These are phyloP conservation scores for Trichoderma brevicompactum DNA, from an alignment of 2,329 filamentous ascomycete genomes.

Conservation along the genomic window DNA sequence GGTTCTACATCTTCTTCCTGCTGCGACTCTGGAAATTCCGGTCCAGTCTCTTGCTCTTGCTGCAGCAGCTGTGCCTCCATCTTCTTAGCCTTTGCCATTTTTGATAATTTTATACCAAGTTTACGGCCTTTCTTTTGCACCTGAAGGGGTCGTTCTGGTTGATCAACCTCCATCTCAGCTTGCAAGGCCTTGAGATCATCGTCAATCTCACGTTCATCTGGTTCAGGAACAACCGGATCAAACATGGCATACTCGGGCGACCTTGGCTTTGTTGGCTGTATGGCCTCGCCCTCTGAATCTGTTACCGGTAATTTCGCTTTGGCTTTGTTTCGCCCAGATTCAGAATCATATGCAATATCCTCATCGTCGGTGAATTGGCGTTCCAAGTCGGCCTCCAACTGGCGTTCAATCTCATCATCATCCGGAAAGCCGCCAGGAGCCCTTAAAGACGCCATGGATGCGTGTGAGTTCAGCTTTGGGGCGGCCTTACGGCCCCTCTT, in stretches of 20 bases:
- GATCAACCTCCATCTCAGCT: constrained; percentile 52
- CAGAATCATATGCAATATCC: constrained; percentile 51
- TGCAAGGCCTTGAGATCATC: constrained; percentile 57
- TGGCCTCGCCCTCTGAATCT: constrained; percentile 38
- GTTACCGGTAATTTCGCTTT: constrained; percentile 37
- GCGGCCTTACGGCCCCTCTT: constrained; percentile 48
- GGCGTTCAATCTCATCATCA: constrained; percentile 69
- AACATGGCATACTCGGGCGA: constrained; percentile 57
- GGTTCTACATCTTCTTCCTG: constrained; percentile 29
- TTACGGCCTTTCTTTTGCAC: constrained; percentile 62
- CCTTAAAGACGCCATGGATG: constrained; percentile 53
- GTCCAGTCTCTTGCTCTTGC: constrained; percentile 33
- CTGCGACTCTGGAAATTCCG: constrained; percentile 15
- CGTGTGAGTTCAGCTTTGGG: constrained; percentile 50
- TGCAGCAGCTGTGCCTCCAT: constrained; percentile 43
- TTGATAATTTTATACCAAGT: constrained; percentile 55
- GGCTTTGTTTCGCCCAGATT: constrained; percentile 48
- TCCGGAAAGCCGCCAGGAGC: constrained; percentile 53
- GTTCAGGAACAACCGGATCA: constrained; percentile 51
- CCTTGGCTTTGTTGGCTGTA: constrained; percentile 34
- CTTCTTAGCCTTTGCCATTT: constrained; percentile 55
- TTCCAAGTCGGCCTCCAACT: constrained; percentile 68
- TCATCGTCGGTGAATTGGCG: constrained; percentile 59
- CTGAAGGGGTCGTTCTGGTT: constrained; percentile 45
- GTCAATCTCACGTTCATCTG: constrained; percentile 55